Conservation (phyloP, 768 basidiomycete genomes). For the Trametes gibbosa region DNA sequence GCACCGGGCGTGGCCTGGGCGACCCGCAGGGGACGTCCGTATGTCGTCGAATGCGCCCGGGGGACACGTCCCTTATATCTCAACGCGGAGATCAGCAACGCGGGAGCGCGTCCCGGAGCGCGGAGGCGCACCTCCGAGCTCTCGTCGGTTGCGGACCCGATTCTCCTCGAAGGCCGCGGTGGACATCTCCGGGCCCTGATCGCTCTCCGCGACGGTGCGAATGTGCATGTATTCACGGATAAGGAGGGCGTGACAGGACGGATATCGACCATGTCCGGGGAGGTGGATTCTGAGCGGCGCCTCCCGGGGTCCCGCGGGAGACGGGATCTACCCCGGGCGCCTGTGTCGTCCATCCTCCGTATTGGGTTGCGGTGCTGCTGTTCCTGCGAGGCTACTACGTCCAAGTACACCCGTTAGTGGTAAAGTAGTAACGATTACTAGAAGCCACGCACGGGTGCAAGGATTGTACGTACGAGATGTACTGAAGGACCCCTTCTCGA, state of each 20-base stretch:
- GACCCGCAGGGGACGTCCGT: not conserved
- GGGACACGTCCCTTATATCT: slow-evolving; percentile 7
- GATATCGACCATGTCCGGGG: not conserved
- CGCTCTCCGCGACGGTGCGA: not conserved
- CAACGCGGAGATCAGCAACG: slow-evolving; percentile 10
- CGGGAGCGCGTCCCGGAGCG: slow-evolving; percentile 2
- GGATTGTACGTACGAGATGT: not conserved
- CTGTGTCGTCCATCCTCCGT: not conserved
- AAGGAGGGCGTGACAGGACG: slow-evolving; percentile 2
- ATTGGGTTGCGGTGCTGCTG: not conserved
- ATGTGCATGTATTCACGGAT: not conserved
- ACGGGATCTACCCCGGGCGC: not conserved
- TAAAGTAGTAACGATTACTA: not conserved
- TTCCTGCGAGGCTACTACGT: not conserved
- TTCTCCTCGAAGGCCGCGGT: not conserved
- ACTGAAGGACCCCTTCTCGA: not conserved
- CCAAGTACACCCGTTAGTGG: not conserved
- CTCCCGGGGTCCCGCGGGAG: slow-evolving; percentile 4
- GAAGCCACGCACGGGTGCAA: not conserved
- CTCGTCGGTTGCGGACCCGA: slow-evolving; percentile 2
- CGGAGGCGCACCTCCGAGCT: slow-evolving; percentile 10
- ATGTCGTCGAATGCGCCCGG: not conserved
- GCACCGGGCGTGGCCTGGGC: not conserved
- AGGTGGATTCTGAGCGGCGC: not conserved
- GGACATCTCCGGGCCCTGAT: slow-evolving; percentile 6